Base-by-base conservation (phyloP, 2,329 filamentous ascomycete genomes). In the Colletotrichum sp. region DNA sequence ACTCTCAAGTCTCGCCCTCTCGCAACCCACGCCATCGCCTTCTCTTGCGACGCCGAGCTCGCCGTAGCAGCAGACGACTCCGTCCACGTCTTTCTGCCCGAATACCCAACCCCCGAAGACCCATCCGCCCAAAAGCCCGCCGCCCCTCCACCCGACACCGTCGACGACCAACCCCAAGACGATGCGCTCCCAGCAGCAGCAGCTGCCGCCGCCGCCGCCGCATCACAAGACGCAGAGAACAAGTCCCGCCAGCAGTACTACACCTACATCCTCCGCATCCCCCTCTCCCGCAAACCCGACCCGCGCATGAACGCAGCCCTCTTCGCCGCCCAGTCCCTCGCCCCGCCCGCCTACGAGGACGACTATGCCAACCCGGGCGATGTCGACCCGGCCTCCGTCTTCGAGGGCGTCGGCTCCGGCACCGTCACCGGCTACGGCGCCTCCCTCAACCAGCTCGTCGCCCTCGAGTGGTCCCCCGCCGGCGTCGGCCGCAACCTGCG, bases 11-110 rank as follows among this genome's bases (percentile, higher is more conserved):
- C 86, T 13, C 83, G 88, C 6, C 87, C 88, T 22, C 81, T 88
- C 75, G 86, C 86, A 32, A 84, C 84, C 6, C 86, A 86, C 73
- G 83, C 85, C 2, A 78, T 88, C 10, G 80, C 88, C 44, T 92
- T 90, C 88, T 92, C 90, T 26, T 88, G 88, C 76, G 90, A 92
- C 69, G 89, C 88, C 28, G 90, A 92, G 79, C 84, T 92, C 7
- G 90, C 90, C 39, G 85, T 92, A 36, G 88, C 87, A 4, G 88
- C 89, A n/a, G 89, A 91, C 76, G 90, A 92, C 80, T 89, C 88
- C 57, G 84, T 91, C 34, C 85, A 88, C 78, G 81, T 91, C 63
- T 90, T 87, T 74, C 80, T 90, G 8, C 90, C 90, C 6, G 86
- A 89, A 59, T 90, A 84, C 72, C 79, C 81, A 0, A 72, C 80